Evolutionary conservation across 2,329 filamentous ascomycete genomes (phyloP), one percentile per base, ranked within the genome.

Genomic region (Aspergillus pseudoviridinutans): DNA sequence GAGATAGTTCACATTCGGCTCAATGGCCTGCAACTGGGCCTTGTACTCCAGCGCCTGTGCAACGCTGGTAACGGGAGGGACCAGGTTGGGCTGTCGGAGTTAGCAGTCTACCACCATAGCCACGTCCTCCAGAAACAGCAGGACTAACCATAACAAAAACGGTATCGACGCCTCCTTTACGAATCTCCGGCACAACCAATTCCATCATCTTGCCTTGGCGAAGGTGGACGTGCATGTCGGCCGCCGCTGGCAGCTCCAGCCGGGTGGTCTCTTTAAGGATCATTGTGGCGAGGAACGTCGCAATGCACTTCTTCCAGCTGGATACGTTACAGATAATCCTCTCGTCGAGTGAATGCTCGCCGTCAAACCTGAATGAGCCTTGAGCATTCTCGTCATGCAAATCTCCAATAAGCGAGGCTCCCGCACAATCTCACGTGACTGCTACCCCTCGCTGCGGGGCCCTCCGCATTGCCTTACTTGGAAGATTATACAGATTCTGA

Each of bases 181-280:
- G 80, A 59, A 85, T 81, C 17, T 76, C 79, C 28, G 81, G 81
- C 29, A 78, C 79, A 49, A 85, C 80, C 17, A 80, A 67, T 57
- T 85, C 78, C 81, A 87, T 86, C 79, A 77, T 83, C 58, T 82
- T 78, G 22, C 82, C 87, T 71, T 90, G 84, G 29, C 88, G 84
- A 64, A 91, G 78, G 73, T 91, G 88, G 66, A 90, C 87, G 66
- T 87, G 85, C 75, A 88, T 84, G 73, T 89, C 87, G 53, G 86
- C 86, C 60, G 85, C 79, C 24, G 86, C 80, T 51, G 85, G 84
- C 66, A 89, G 79, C 76, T 85, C 44, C 24, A 47, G 44, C 22
- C 44, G 44, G 44, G 44, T 47, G 1, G 44, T 47, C 22, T 47
- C 44, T 25, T 47, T 47, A 3, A 47, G 44, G 44, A 24, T 47